Conservation (phyloP, 352 stramenopile species). For the Phytopythium cucurbitacearum region DNA sequence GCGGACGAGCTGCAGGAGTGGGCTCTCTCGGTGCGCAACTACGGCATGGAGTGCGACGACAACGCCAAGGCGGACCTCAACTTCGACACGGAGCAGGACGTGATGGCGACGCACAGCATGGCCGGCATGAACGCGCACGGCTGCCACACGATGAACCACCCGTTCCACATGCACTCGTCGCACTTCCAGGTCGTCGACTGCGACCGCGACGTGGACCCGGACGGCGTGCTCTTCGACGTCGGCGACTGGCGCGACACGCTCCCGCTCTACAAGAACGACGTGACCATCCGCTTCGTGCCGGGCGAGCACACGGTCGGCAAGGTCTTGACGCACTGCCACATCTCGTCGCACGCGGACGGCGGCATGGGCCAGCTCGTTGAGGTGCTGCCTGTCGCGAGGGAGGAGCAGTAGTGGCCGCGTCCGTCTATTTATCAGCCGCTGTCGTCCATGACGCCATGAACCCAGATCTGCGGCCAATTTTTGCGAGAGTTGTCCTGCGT, state of each 20-base stretch:
- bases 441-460: too few species aligned
- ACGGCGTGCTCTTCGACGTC: conserved; percentile 48
- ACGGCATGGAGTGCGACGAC: conserved; percentile 27
- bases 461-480: too few species aligned
- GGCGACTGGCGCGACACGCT: conserved; percentile 80
- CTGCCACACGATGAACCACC: conserved; percentile 65
- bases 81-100: conserved; percentile 21
- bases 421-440: too few species aligned
- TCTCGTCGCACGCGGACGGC: conserved; percentile 61
- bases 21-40: conserved; percentile 55
- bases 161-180: conserved; percentile 76
- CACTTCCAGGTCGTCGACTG: conserved; percentile 62
- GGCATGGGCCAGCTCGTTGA: conserved; percentile 77
- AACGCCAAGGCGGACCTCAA: conserved; percentile 26
- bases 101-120: conserved; percentile 15
- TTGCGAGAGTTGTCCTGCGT: too few species aligned
- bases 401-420: too few species aligned
- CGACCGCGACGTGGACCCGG: conserved; percentile 34
- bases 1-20: conserved; percentile 67
- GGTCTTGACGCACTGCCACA: conserved; percentile 73
- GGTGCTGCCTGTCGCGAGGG: conserved; percentile 10
- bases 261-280: conserved; percentile 56
- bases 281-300: conserved; percentile 66
- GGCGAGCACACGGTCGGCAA: conserved; percentile 57
- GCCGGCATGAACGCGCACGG: conserved; percentile 5